Evolutionary conservation across 73 alveolate species (phyloP).

Genomic region (Symbiodinium natans): DNA sequence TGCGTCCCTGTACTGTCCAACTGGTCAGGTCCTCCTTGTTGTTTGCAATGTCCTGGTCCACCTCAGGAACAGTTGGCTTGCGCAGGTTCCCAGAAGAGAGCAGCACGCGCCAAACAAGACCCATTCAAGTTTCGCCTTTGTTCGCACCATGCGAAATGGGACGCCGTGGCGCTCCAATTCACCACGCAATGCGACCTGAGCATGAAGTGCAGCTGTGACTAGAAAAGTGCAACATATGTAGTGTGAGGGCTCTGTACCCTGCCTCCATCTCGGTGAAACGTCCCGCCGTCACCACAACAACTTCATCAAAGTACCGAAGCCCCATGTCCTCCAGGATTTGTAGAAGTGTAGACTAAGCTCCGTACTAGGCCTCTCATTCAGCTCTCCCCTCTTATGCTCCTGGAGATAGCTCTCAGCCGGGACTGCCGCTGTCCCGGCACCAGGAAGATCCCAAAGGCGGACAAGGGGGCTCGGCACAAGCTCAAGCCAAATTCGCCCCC

Average conservation of each 20-base stretch:
- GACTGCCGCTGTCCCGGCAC: conserved; percentile 79
- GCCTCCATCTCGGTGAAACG: conserved; percentile 94
- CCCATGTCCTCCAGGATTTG: conserved; percentile 52
- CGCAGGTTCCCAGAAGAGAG: too few species aligned
- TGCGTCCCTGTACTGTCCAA: too few species aligned
- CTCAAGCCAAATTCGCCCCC: too few species aligned
- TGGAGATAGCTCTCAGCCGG: conserved; percentile 83
- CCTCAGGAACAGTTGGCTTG: background rate
- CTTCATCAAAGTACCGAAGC: conserved; percentile 69
- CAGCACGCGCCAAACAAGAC: background rate
- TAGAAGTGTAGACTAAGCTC: too few species aligned
- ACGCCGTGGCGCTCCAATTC: conserved; percentile 67
- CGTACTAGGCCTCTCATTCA: too few species aligned
- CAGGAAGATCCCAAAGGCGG: conserved; percentile 81
- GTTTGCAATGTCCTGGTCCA: conserved; percentile 66
- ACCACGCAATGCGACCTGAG: conserved; percentile 38
- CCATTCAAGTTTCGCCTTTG: background rate
- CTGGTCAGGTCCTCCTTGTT: conserved; percentile 80
- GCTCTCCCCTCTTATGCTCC: too few species aligned
- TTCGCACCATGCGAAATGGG: conserved; percentile 77
- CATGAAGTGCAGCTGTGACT: background rate
- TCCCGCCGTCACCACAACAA: conserved; percentile 82
- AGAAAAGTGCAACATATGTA: background rate
- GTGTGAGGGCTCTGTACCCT: background rate
- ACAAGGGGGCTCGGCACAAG: conserved; percentile 14